Conservation (phyloP, 768 basidiomycete species). For the Leucocoprinus birnbaumii region DNA sequence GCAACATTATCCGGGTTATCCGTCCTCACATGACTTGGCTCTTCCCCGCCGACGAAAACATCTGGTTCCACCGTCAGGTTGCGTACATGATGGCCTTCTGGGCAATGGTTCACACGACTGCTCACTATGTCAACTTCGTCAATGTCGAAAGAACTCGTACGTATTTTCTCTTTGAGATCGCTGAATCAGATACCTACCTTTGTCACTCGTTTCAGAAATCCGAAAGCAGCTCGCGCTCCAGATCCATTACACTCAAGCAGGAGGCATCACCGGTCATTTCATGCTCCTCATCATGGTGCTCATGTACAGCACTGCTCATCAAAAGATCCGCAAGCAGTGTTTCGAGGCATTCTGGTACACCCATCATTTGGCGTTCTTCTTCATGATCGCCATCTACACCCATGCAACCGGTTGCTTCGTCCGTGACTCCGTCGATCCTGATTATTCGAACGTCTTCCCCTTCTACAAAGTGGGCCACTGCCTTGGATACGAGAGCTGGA, state of each 20-base stretch:
- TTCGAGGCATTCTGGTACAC: constrained; percentile 99
- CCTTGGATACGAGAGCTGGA: constrained; percentile 89
- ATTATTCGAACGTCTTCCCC: constrained; percentile 67
- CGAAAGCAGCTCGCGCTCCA: constrained; percentile 72
- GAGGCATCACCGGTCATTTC: constrained; percentile 93
- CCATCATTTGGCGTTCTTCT: constrained; percentile 92
- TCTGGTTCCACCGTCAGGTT: constrained; percentile 95
- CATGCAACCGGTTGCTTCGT: constrained; percentile 96
- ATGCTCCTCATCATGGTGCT: constrained; percentile 93
- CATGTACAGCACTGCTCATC: constrained; percentile 90
- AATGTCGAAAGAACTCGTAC: constrained; percentile 85
- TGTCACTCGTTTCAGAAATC: constrained; percentile 54
- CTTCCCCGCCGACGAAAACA: constrained; percentile 91
- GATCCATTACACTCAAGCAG: constrained; percentile 87
- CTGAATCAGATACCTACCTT: neutral
- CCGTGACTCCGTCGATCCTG: constrained; percentile 78
- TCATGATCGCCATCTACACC: constrained; percentile 86
- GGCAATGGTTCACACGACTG: constrained; percentile 89
- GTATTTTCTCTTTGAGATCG: constrained; percentile 22
- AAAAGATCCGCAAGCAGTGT: constrained; percentile 83
- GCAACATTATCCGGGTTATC: constrained; percentile 81
- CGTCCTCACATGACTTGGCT: constrained; percentile 80
- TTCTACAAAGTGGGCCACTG: constrained; percentile 89
- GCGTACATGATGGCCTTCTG: constrained; percentile 95
- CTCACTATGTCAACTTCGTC: constrained; percentile 92